These are phyloP conservation scores for Penicillium fimorum DNA, from an alignment of 495 filamentous ascomycete species.

Conservation along the genomic window DNA sequence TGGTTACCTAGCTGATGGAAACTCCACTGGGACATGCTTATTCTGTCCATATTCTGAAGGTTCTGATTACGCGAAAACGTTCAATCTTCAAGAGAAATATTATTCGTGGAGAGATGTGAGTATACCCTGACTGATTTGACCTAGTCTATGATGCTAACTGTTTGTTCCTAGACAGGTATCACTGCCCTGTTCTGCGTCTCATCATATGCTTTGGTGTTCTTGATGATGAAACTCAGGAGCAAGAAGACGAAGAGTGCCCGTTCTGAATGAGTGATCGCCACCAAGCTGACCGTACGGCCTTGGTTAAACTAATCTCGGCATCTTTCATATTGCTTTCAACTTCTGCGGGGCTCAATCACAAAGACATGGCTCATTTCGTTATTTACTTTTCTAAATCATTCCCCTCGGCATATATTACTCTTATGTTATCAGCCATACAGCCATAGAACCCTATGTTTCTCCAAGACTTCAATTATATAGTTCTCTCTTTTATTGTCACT, in stretches of 20 bases:
- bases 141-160: constrained; percentile 11
- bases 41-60: constrained; percentile 57
- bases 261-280: constrained; percentile 18
- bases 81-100: constrained; percentile 40
- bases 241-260: constrained; percentile 45
- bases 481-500: background rate
- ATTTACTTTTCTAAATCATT: background rate
- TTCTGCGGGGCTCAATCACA: background rate
- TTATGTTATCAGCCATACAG: background rate
- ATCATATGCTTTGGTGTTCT: constrained; percentile 38
- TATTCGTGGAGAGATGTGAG: constrained; percentile 48
- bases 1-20: constrained; percentile 59
- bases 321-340: background rate
- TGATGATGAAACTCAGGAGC: constrained; percentile 47
- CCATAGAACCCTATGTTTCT: background rate
- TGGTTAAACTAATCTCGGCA: background rate
- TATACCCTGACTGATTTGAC: background rate
- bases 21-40: constrained; percentile 53
- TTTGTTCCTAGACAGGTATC: constrained; percentile 33
- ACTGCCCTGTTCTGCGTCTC: constrained; percentile 44
- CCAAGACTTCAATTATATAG: background rate
- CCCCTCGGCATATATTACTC: background rate
- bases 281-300: background rate
- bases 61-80: constrained; percentile 41
- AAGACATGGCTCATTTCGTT: background rate